Base-by-base conservation (phyloP, 176 grass and related monocot species). In the Aechmea fasciata region DNA sequence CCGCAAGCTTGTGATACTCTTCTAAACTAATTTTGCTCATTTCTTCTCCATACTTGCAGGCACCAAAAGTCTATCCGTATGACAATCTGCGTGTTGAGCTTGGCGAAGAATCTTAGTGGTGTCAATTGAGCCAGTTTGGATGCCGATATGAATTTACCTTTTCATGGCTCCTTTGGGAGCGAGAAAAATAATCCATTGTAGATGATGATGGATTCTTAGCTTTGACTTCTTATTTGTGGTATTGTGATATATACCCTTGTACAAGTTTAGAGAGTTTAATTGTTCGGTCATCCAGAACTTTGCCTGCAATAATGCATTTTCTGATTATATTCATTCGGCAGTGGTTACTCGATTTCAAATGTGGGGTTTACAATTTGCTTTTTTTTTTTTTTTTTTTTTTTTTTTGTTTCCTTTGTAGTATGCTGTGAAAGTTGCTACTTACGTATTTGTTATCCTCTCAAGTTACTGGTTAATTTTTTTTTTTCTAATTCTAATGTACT, bases 1-100 rank as follows among this genome's bases (percentile, higher is more conserved):
- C 23, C 33, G 33, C 33, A 41, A 41, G 33, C 33, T 41, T 41
- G 33, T 6, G 9, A 8, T 64, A 13, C 9, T 13, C 3, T 65
- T 47, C 47, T 18, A 26, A 78, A 29, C 51, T 66, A 41, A 69
- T 67, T 28, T 28, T 17, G 71, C 14, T 28, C 11, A 67, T 50
- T 0, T 62, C 8, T 10, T 74, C 28, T 69, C 78, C 47, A 24
- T 67, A 52, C 17, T 65, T 77, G 67, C 82, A 99, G 95, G 88
- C 95, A 23, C 95, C 95, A 76, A 99, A 99, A 88, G 84, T 99
- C 15, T 99, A 99, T 71, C 95, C 90, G 7, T 94, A 72, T 1
- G 95, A 91, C 80, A 90, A 94, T 78, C 80, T 99, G 77, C 86
- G 85, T 29, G 82, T 26, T 9, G 95, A 99, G 52, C 90, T 99